Evolutionary conservation across 805 yeast genomes (phyloP).

Genomic region (Hanseniaspora valbyensis): DNA sequence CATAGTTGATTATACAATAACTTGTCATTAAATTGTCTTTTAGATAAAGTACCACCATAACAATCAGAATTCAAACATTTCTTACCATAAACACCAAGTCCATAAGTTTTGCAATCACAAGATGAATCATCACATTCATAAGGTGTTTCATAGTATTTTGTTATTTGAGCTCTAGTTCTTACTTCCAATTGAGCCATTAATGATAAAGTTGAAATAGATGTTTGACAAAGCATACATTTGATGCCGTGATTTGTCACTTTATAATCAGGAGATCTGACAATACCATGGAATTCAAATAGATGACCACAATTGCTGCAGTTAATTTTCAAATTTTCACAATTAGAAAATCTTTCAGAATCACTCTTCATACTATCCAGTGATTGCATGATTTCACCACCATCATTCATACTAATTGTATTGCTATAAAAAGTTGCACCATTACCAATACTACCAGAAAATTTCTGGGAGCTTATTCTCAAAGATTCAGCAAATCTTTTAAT

Average conservation of each 20-base stretch:
- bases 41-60: slow-evolving; percentile 58
- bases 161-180: slow-evolving; percentile 57
- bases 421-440: slow-evolving; percentile 18
- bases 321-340: slow-evolving; percentile 44
- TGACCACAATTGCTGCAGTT: slow-evolving; percentile 50
- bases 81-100: slow-evolving; percentile 79
- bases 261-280: slow-evolving; percentile 52
- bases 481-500: slow-evolving; percentile 62
- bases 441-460: slow-evolving; percentile 30
- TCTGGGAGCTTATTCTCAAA: slow-evolving; percentile 64
- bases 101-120: slow-evolving; percentile 71
- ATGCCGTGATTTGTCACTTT: slow-evolving; percentile 58
- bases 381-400: slow-evolving; percentile 35
- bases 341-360: slow-evolving; percentile 72
- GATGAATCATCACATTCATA: slow-evolving; percentile 72
- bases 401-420: slow-evolving; percentile 22
- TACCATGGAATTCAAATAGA: slow-evolving; percentile 61
- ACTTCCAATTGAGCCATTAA: slow-evolving; percentile 64
- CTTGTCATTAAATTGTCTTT: slow-evolving; percentile 63
- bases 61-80: slow-evolving; percentile 54
- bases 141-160: slow-evolving; percentile 79
- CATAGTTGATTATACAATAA: slow-evolving; percentile 76
- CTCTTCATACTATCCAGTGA: slow-evolving; percentile 74
- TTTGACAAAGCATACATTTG: slow-evolving; percentile 52
- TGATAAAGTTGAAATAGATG: slow-evolving; percentile 39